phyloP scores from a whole-genome alignment of 345 rosid species.

The Limnanthes douglasii region DNA sequence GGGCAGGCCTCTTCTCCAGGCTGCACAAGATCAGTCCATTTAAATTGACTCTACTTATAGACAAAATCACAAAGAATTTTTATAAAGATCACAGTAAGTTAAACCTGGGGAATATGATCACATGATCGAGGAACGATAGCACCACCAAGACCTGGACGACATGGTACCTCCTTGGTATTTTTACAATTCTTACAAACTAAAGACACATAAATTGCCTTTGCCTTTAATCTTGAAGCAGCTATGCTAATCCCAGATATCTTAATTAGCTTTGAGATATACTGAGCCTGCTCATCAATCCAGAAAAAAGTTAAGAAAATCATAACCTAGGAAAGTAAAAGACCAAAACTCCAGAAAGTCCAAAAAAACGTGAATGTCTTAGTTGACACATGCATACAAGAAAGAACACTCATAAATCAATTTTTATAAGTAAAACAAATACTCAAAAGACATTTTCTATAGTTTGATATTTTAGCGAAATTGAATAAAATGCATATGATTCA shows the following conservation, averaged over 20 bases:
- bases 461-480: too few relatives aligned
- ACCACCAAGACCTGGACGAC: conserved; percentile 96
- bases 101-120: conserved; percentile 86
- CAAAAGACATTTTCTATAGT: too few relatives aligned
- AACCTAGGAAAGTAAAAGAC: too few relatives aligned
- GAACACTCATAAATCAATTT: too few relatives aligned
- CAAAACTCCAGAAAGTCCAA: background rate
- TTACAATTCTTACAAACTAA: conserved; percentile 82
- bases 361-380: too few relatives aligned
- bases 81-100: background rate
- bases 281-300: conserved; percentile 45
- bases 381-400: too few relatives aligned
- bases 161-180: conserved; percentile 53
- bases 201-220: conserved; percentile 81
- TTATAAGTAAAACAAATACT: too few relatives aligned
- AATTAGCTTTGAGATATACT: conserved; percentile 67
- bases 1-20: conserved; percentile 92
- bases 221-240: conserved; percentile 93
- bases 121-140: conserved; percentile 94
- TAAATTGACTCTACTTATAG: conserved; percentile 2
- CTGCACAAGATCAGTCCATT: conserved; percentile 30
- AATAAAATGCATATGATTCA: too few relatives aligned
- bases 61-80: background rate
- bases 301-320: background rate
- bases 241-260: conserved; percentile 88